Conservation (phyloP, 1,284 basidiomycete species). For the Moniliophthora roreri region DNA sequence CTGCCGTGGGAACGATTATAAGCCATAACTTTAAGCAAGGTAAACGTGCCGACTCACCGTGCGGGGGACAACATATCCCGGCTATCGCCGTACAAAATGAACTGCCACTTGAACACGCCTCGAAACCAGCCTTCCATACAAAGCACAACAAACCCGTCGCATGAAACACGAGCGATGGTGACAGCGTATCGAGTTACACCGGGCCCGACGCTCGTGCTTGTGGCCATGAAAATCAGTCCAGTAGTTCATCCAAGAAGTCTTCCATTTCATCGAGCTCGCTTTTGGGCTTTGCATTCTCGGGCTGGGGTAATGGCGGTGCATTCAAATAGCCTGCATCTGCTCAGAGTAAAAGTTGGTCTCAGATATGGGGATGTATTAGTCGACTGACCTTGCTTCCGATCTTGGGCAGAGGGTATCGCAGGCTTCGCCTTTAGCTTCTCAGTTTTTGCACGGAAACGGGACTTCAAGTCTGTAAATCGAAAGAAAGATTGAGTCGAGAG, state of each 20-base stretch:
- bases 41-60: too few species aligned
- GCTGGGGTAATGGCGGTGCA: constrained; percentile 56
- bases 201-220: too few species aligned
- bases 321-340: constrained; percentile 38
- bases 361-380: not conserved
- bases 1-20: too few species aligned
- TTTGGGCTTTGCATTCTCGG: constrained; percentile 35
- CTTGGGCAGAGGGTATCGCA: constrained; percentile 24
- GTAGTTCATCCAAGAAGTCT: constrained; percentile 69
- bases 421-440: constrained; percentile 46
- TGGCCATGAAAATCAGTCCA: too few species aligned
- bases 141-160: too few species aligned
- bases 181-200: too few species aligned
- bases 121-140: too few species aligned
- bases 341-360: constrained; percentile 12
- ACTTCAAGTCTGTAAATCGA: constrained; percentile 57
- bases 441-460: constrained; percentile 61
- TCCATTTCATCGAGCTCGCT: constrained; percentile 63
- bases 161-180: too few species aligned
- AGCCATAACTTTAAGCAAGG: too few species aligned
- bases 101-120: too few species aligned
- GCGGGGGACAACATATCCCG: too few species aligned
- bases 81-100: too few species aligned
- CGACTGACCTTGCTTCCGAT: constrained; percentile 34
- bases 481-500: not conserved